phyloP scores from a whole-genome alignment of 768 basidiomycete genomes.

The Hypsizygus marmoreus region DNA sequence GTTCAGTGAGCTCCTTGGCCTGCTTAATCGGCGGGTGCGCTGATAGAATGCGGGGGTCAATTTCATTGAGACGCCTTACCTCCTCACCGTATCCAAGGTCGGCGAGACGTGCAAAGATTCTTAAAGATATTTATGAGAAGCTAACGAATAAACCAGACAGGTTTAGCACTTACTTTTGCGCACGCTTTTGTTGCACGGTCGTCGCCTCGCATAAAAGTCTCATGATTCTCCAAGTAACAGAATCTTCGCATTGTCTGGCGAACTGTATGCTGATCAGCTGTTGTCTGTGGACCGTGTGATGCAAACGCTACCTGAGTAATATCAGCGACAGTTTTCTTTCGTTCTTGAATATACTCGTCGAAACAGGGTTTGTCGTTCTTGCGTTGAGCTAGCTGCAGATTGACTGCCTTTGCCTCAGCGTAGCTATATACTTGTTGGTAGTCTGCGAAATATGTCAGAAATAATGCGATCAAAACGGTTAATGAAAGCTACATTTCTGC shows the following conservation, averaged over 20 bases:
- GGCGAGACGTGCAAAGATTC: slow-evolving; percentile 18
- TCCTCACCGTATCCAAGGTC: slow-evolving; percentile 23
- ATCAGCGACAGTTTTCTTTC: background rate
- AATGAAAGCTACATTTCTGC: too few relatives aligned
- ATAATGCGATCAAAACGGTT: too few relatives aligned
- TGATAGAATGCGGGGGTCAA: slow-evolving; percentile 10
- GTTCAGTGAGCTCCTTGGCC: slow-evolving; percentile 18
- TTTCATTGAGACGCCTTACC: slow-evolving; percentile 17
- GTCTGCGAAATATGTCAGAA: too few relatives aligned
- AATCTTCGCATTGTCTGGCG: background rate
- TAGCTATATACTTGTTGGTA: background rate
- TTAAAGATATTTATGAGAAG: slow-evolving; percentile 1
- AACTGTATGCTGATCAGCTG: background rate
- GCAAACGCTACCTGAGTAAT: background rate
- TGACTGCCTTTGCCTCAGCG: slow-evolving; percentile 4
- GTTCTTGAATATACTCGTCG: background rate
- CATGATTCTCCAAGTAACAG: background rate
- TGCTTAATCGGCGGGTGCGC: slow-evolving; percentile 17
- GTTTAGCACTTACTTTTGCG: slow-evolving; percentile 12
- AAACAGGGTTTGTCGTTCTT: slow-evolving; percentile 6
- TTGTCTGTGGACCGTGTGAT: background rate
- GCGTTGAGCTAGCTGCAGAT: background rate
- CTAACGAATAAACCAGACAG: background rate
- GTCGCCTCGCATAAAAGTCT: slow-evolving; percentile 6
- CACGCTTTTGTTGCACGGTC: slow-evolving; percentile 13